phyloP scores from a whole-genome alignment of 1,284 basidiomycete genomes.

The Malassezia psittaci region DNA sequence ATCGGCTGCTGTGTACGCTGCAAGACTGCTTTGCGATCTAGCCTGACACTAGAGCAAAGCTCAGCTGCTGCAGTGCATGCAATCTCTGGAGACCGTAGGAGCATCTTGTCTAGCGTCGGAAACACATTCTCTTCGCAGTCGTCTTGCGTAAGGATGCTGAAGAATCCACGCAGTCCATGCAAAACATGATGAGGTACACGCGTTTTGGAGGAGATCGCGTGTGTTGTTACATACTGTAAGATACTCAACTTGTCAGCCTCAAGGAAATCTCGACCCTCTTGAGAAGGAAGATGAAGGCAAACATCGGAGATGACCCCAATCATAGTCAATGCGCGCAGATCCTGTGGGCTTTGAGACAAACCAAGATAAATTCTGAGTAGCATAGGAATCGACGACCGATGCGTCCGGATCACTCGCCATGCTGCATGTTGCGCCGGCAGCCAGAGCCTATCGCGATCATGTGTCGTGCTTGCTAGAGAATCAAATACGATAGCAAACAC shows the following conservation, averaged over 20 bases:
- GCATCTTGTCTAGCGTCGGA: constrained; percentile 42
- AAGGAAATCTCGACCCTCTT: constrained; percentile 24
- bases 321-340: constrained; percentile 19
- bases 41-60: constrained; percentile 15
- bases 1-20: constrained; percentile 20
- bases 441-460: background rate
- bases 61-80: constrained; percentile 24
- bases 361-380: constrained; percentile 22
- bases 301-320: constrained; percentile 31
- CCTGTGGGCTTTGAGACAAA: constrained; percentile 18
- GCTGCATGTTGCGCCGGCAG: background rate
- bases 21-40: background rate
- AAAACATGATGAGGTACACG: constrained; percentile 21
- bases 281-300: constrained; percentile 25
- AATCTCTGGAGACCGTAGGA: constrained; percentile 40
- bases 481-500: constrained; percentile 28
- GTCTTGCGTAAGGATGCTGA: constrained; percentile 22
- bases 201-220: constrained; percentile 33
- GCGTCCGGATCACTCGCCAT: constrained; percentile 9
- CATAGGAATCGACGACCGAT: constrained; percentile 18
- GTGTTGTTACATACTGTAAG: constrained; percentile 31
- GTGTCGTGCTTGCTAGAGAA: constrained; percentile 15
- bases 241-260: constrained; percentile 19
- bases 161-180: constrained; percentile 29
- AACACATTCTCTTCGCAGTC: constrained; percentile 28